Evolutionary conservation across 768 basidiomycete species (phyloP).

Genomic region (Roridomyces roridus): DNA sequence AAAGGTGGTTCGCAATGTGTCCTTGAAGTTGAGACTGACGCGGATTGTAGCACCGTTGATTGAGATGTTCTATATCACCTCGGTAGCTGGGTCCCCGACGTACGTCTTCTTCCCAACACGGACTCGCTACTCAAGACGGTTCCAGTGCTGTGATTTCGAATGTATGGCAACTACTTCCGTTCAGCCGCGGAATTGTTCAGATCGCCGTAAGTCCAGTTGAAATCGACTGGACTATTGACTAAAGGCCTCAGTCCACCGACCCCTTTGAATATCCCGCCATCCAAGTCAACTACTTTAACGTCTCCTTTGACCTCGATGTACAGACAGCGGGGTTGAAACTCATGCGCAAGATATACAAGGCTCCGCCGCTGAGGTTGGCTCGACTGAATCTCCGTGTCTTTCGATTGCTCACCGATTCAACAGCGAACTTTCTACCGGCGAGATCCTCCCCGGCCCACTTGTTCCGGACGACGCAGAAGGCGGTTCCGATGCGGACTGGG

Average conservation of each 20-base stretch:
- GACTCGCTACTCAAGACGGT: too few relatives aligned
- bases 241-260: conserved; percentile 42
- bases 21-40: neutral
- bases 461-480: conserved; percentile 49
- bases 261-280: conserved; percentile 54
- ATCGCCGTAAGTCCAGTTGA: neutral
- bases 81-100: conserved; percentile 44
- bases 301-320: conserved; percentile 54
- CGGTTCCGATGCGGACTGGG: conserved; percentile 52
- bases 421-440: conserved; percentile 45
- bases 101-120: conserved; percentile 29
- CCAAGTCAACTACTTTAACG: conserved; percentile 57
- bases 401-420: neutral
- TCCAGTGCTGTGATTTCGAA: too few relatives aligned
- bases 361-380: conserved; percentile 45
- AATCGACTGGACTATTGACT: neutral
- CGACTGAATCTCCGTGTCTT: neutral
- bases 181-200: conserved; percentile 55
- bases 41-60: conserved; percentile 46
- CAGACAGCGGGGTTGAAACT: conserved; percentile 53
- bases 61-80: conserved; percentile 50
- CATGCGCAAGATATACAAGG: conserved; percentile 46
- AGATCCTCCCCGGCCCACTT: conserved; percentile 45
- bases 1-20: conserved; percentile 44
- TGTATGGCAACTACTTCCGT: conserved; percentile 60